Percentiles rank a stretch among this genome's conserved stretches.
phyloP scores from a whole-genome alignment of 1,284 basidiomycete species.

The Schizophyllum amplum region DNA sequence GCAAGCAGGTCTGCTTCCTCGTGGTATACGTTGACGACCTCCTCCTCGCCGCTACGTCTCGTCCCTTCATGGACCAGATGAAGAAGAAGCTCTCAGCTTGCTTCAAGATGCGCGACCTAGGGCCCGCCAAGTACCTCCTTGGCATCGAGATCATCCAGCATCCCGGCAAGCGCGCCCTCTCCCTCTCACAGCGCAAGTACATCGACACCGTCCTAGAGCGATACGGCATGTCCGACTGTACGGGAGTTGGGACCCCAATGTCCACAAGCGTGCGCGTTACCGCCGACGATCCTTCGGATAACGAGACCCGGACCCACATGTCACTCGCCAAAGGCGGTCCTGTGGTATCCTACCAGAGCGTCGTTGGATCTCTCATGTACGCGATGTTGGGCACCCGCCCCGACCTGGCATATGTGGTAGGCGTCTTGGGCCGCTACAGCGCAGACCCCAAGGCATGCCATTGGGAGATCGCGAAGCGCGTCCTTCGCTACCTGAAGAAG shows the following conservation, averaged over 20 bases:
- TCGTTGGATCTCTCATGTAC: conserved; percentile 19
- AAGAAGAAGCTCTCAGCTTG: conserved; percentile 10
- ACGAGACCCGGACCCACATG: conserved; percentile 1
- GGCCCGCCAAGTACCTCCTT: conserved; percentile 21
- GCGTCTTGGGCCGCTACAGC: conserved; percentile 14
- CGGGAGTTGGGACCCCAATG: conserved; percentile 21
- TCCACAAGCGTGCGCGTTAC: conserved; percentile 8
- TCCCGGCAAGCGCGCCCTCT: conserved; percentile 14
- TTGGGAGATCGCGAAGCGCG: conserved; percentile 15
- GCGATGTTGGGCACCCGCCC: conserved; percentile 16
- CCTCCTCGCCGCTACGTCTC: conserved; percentile 11
- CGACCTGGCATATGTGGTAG: conserved; percentile 15
- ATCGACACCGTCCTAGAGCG: conserved; percentile 21
- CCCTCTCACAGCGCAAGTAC: conserved; percentile 23
- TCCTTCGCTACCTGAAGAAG: conserved; percentile 19
- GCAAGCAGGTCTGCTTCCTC: conserved; percentile 12
- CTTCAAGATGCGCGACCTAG: conserved; percentile 25
- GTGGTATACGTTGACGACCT: conserved; percentile 19
- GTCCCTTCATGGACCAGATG: conserved; percentile 12
- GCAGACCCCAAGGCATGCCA: conserved; percentile 14
- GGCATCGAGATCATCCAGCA: conserved; percentile 22
- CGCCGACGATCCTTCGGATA: conserved; percentile 8
- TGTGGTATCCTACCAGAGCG: conserved; percentile 6
- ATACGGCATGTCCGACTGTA: conserved; percentile 19
- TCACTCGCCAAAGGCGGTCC: neutral